Evolutionary conservation across 2,329 filamentous ascomycete species (phyloP), one percentile per base, ranked within the genome.

Genomic region (Calonectria pseudoturangicola): DNA sequence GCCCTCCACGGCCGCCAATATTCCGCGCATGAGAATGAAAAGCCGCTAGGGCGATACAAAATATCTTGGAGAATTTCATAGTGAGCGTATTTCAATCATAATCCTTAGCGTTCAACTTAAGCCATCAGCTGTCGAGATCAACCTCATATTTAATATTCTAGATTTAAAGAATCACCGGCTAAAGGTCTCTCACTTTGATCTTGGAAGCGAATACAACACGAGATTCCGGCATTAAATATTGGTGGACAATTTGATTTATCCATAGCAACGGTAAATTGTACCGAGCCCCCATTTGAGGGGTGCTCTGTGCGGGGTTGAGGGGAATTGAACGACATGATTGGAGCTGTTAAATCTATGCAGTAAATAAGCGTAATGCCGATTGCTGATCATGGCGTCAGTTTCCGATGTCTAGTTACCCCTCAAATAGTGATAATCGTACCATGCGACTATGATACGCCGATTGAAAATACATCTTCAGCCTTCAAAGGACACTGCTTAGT

Each of bases 11-110:
- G 6, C 75, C 71, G 0, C 75, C 36, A 27, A 76, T 69, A 36
- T 68, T 74, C 7, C 74, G 66, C 4, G 77, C 75, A 47, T 77
- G 36, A 33, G 72, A 70, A 21, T 56, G 36, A 15, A 50, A 27
- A 15, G 66, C 73, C 48, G 39, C 43, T 0, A 77, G 16, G 10
- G 64, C 60, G 3, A 73, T 13, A 1, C 73, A 2, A 12, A 79
- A 5, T 1, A 71, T 1, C 2, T 30, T 73, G 3, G 56, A 60
- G 1, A 78, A 6, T 33, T 79, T 79, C 77, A 79, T 79, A 0
- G 0, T 60, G 6, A 18, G 4, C 0, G 12, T 8, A 18, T 27
- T 15, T 28, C 12, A 25, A 9, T 18, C 18, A 5, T 25, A 9
- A 21, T 3, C 33, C 13, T 27, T 27, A 4, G 13, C 3, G 9